A percentile compares a stretch with the other conserved stretches of the same genome.
Conservation (phyloP, 805 yeast species). For the Torulaspora franciscae region DNA sequence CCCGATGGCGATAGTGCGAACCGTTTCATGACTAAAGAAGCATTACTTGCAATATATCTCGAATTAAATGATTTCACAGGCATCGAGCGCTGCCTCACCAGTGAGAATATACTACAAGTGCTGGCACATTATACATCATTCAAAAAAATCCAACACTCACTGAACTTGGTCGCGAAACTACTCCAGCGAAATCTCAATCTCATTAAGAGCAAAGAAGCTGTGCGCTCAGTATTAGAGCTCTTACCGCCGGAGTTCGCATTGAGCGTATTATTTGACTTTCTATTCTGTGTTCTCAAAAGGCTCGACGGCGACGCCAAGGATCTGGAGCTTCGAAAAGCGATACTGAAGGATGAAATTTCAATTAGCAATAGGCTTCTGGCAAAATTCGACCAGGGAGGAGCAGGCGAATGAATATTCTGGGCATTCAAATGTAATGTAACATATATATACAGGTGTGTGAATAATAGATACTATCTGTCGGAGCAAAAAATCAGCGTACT, state of each 20-base stretch:
- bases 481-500: slow-evolving; percentile 7
- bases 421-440: neutral
- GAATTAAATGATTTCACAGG: slow-evolving; percentile 27
- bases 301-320: slow-evolving; percentile 8
- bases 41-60: slow-evolving; percentile 17
- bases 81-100: slow-evolving; percentile 18
- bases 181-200: slow-evolving; percentile 20
- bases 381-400: neutral
- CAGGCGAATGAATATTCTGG: slow-evolving; percentile 1
- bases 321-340: slow-evolving; percentile 21
- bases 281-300: slow-evolving; percentile 16
- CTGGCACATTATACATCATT: slow-evolving; percentile 19
- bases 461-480: neutral
- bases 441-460: slow-evolving; percentile 1
- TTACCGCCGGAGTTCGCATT: slow-evolving; percentile 22
- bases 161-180: slow-evolving; percentile 14
- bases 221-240: slow-evolving; percentile 13
- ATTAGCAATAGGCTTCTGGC: slow-evolving; percentile 3
- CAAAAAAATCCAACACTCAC: slow-evolving; percentile 7
- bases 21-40: slow-evolving; percentile 4
- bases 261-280: slow-evolving; percentile 12
- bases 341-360: slow-evolving; percentile 21
- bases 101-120: slow-evolving; percentile 17
- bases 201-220: slow-evolving; percentile 8
- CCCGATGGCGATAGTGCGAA: slow-evolving; percentile 7